These are phyloP conservation scores for Solanum verrucosum DNA, from an alignment of 257 asterid genomes.

Conservation along the genomic window DNA sequence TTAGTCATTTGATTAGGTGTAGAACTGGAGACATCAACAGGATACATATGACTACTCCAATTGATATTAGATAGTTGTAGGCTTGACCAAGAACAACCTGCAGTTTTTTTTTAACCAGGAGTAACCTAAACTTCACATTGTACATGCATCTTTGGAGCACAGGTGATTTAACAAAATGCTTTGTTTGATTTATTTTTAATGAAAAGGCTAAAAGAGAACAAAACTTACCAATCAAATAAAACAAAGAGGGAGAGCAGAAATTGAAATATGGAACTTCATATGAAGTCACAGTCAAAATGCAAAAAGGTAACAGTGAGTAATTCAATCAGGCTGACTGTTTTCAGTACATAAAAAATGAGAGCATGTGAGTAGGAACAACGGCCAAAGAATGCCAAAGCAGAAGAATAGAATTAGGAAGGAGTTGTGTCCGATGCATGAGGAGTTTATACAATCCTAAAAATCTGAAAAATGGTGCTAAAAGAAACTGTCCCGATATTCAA, in stretches of 20 bases:
- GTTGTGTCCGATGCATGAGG: not conserved
- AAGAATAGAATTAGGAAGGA: not conserved
- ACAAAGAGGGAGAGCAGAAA: not conserved
- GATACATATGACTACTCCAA: not conserved
- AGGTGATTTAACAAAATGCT: not conserved
- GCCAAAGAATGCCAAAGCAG: not conserved
- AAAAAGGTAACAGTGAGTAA: not conserved
- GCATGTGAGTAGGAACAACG: not conserved
- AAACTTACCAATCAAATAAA: not conserved
- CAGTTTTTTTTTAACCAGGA: not conserved
- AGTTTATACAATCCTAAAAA: not conserved
- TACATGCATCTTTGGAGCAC: not conserved
- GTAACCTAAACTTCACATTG: not conserved
- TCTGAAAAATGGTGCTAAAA: not conserved
- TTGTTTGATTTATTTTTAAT: not conserved
- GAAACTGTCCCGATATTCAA: not conserved
- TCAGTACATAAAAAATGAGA: not conserved
- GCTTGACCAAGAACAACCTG: not conserved
- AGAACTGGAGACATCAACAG: not conserved
- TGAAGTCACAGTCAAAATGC: not conserved
- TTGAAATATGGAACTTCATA: not conserved
- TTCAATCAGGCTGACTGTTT: not conserved
- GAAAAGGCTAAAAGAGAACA: not conserved
- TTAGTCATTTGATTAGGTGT: not conserved
- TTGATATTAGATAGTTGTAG: not conserved